phyloP scores from a whole-genome alignment of 805 yeast species.

The Yamadazyma sp. region DNA sequence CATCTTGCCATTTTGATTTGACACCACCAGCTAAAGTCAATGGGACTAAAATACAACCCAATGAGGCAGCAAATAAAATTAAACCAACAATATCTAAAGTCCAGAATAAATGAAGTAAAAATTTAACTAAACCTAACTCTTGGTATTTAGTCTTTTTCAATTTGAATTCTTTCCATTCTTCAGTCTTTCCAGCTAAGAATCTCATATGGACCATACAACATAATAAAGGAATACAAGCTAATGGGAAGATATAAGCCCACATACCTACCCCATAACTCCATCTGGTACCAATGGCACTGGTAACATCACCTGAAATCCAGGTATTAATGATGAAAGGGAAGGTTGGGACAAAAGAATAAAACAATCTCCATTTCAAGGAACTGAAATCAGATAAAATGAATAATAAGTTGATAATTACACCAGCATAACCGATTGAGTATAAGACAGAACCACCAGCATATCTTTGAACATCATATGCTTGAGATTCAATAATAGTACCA shows the following conservation, averaged over 20 bases:
- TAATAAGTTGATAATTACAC: slow-evolving; percentile 53
- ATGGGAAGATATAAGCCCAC: slow-evolving; percentile 77
- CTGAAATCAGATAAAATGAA: slow-evolving; percentile 65
- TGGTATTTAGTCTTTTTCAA: slow-evolving; percentile 33
- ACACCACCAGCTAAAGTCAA: slow-evolving; percentile 73
- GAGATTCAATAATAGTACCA: slow-evolving; percentile 64
- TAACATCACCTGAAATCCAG: slow-evolving; percentile 68
- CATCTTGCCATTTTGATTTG: slow-evolving; percentile 51
- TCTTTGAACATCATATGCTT: slow-evolving; percentile 53
- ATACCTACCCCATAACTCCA: slow-evolving; percentile 82
- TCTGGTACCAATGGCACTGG: slow-evolving; percentile 32
- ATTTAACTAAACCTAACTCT: slow-evolving; percentile 29
- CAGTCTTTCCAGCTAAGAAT: slow-evolving; percentile 47
- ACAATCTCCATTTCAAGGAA: slow-evolving; percentile 65
- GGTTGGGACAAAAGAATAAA: slow-evolving; percentile 61
- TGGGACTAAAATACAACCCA: slow-evolving; percentile 68
- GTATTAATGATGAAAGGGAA: slow-evolving; percentile 73
- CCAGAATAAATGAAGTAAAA: slow-evolving; percentile 44
- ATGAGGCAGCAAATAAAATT: slow-evolving; percentile 47
- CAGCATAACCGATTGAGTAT: slow-evolving; percentile 54
- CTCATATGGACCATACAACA: slow-evolving; percentile 54
- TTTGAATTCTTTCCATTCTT: slow-evolving; percentile 44
- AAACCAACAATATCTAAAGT: slow-evolving; percentile 64
- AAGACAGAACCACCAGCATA: slow-evolving; percentile 64
- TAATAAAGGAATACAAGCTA: slow-evolving; percentile 56